These are phyloP conservation scores for Vitis hybrid DNA, from an alignment of 177 flowering plant genomes.

Conservation along the genomic window DNA sequence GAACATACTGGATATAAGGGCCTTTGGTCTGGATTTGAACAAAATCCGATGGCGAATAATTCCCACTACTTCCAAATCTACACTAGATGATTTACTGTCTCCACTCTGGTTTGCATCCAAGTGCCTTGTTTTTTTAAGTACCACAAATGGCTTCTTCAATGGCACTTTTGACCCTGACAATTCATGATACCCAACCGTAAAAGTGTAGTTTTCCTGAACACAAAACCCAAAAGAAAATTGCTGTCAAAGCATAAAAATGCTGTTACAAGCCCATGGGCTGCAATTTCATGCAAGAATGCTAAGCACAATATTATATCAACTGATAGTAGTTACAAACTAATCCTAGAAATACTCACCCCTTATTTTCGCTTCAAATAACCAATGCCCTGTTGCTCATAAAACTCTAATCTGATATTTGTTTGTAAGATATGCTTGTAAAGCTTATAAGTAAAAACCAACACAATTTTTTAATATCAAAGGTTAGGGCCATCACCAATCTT, in stretches of 20 bases:
- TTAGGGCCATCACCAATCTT: too few species aligned
- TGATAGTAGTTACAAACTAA: too few species aligned
- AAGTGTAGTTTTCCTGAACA: slow-evolving; percentile 69
- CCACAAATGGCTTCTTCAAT: slow-evolving; percentile 78
- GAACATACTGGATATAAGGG: slow-evolving; percentile 71
- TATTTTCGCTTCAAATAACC: too few species aligned
- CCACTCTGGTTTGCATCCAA: slow-evolving; percentile 16
- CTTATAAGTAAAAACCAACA: too few species aligned
- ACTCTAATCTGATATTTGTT: too few species aligned
- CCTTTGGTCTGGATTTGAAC: slow-evolving; percentile 87
- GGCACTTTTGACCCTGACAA: slow-evolving; percentile 66
- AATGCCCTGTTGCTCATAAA: too few species aligned
- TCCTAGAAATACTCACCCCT: too few species aligned
- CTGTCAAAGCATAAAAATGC: neutral
- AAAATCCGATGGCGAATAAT: slow-evolving; percentile 72
- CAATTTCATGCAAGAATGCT: too few species aligned
- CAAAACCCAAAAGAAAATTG: neutral
- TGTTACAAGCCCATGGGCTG: neutral
- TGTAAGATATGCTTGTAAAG: too few species aligned
- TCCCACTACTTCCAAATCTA: slow-evolving; percentile 75
- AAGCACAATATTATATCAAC: too few species aligned
- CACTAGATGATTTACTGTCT: slow-evolving; percentile 22
- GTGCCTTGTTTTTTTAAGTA: slow-evolving; percentile 52
- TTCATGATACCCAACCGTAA: slow-evolving; percentile 89
- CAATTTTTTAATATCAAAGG: too few species aligned